Base-by-base conservation (phyloP, 306 rosid species). In the Cucurbita ficifolia region DNA sequence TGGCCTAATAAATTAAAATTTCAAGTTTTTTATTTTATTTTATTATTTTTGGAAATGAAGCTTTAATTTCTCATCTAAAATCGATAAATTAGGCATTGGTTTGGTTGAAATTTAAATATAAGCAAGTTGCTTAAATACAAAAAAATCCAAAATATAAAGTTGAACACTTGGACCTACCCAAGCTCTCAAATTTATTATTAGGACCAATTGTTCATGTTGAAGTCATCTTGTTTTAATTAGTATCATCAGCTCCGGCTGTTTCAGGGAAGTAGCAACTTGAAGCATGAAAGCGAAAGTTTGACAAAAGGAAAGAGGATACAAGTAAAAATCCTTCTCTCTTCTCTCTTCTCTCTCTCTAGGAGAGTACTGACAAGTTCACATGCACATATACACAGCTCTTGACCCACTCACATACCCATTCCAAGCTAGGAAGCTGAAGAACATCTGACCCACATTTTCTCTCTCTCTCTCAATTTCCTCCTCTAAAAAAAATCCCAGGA, bases 301-400 rank as follows among this genome's bases (percentile, higher is more conserved):
- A 64, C 9, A 12, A 12, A 67, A 21, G 77, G 6, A 4, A 46
- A 29, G 22, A 29, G 36, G 18, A 18, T 64, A n/a, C 51, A 42
- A 64, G 38, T 49, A 46, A 53, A 59, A 59, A 45, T 35, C 36
- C 3, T 35, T 38, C 3, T 38, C 49, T 19, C 36, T 5, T 38
- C 46, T n/a, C 10, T 51, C n/a, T 3, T 21, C 38, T 74, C 71
- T 58, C 78, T 59, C 35, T 48, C 38, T 21, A 14, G 39, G 6
- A 10, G 65, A 59, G 61, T 43, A 58, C 89, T 90, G 96, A 92
- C 96, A 87, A 62, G 29, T 48, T 88, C 98, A 92, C 96, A 88
- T 90, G 98, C 96, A 83, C 86, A 86, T 82, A 86, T 82, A 82
- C 87, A 87, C 96, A 86, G 80, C 79, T 75, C 33, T 83, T 75